Evolutionary conservation across 306 rosid genomes (phyloP).

Genomic region (Datisca glomerata): DNA sequence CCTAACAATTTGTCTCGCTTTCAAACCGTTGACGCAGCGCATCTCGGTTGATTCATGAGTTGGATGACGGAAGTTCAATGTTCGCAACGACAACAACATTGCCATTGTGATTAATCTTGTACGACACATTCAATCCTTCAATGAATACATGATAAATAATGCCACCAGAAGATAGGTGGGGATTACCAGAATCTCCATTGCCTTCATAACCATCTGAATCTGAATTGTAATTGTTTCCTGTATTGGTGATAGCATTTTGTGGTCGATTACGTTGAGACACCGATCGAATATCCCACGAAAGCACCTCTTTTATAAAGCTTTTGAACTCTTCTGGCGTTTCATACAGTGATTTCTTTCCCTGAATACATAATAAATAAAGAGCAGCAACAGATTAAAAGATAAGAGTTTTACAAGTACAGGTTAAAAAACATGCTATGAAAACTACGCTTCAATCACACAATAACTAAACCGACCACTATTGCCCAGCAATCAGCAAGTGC

Average conservation of each 20-base stretch:
- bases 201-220: slow-evolving; percentile 32
- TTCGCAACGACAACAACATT: slow-evolving; percentile 49
- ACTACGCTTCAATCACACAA: too few species aligned
- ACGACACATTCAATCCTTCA: slow-evolving; percentile 71
- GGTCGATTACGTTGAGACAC: slow-evolving; percentile 63
- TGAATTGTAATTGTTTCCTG: slow-evolving; percentile 23
- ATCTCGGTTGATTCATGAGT: too few species aligned
- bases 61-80: slow-evolving; percentile 21
- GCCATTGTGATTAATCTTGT: slow-evolving; percentile 42
- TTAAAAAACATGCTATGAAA: too few species aligned
- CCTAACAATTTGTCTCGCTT: too few species aligned
- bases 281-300: slow-evolving; percentile 93
- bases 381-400: too few species aligned
- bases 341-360: slow-evolving; percentile 69
- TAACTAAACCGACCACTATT: slow-evolving; percentile 54
- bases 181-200: slow-evolving; percentile 20
- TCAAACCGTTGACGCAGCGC: too few species aligned
- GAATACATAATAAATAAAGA: slow-evolving; percentile 11
- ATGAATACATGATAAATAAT: slow-evolving; percentile 54
- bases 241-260: slow-evolving; percentile 22
- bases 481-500: slow-evolving; percentile 62
- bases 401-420: too few species aligned
- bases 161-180: slow-evolving; percentile 16
- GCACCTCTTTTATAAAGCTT: slow-evolving; percentile 66
- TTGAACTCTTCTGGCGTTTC: slow-evolving; percentile 62